Base-by-base conservation (phyloP, 768 basidiomycete genomes). In the Ramaria sp. region DNA sequence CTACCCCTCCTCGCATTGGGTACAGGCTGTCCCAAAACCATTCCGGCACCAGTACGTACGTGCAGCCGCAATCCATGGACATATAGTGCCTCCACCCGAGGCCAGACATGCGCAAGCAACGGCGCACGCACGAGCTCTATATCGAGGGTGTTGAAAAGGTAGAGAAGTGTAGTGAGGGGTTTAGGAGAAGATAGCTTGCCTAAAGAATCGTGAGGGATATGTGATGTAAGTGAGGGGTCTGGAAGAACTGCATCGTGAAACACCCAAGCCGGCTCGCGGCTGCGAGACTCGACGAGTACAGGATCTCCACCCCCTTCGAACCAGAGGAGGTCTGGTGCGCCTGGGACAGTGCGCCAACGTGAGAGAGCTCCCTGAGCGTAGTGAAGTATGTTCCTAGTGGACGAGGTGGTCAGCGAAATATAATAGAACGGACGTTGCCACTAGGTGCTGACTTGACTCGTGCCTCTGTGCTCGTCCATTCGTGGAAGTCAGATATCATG, bases 141-240 rank as follows among this genome's bases (percentile, higher is more conserved):
- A 24, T 55, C 53, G 5, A 55, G 25, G 28, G 53, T 55, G 27
- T 55, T 55, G 43, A 55, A 55, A 18, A 55, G 43, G 34, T 55
- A 55, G 25, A 32, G 39, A 9, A 55, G 43, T 15, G 53, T 55
- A 4, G 32, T 36, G 27, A 55, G 45, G 2, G 42, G 53, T 16
- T 52, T 13, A 8, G 39, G 42, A n/a, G 42, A 16, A 34, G 18
- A 9, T 39, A 25, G 10, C 18, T 2, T 25, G 28, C 18, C 22
- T 36, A n/a, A 13, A 39, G 16, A 2, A 8, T 9, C 7, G 32
- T 9, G 32, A 9, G 1, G 13, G 7, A 13, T 8, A 34, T 3
- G 32, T 34, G 20, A 39, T 34, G 28, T 42, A 28, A 24, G 15
- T 16, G 27, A 41, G 8, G 22, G 51, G 22, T 10, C 8, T 18